These are phyloP conservation scores for Camelina laxa DNA, from an alignment of 345 rosid genomes.

Conservation along the genomic window DNA sequence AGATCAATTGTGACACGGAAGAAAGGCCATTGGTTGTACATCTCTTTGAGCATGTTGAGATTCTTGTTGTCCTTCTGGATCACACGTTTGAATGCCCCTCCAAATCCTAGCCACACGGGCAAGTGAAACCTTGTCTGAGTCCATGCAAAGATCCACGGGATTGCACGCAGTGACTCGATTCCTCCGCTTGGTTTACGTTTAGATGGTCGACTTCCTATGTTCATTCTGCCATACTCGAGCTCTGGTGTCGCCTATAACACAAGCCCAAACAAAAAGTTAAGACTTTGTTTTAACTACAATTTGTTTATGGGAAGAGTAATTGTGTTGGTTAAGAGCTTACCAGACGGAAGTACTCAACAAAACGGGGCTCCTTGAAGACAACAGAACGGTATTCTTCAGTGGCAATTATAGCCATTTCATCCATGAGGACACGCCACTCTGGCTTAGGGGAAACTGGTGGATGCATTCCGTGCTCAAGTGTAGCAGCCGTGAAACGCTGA, in stretches of 20 bases:
- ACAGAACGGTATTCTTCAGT: constrained; percentile 86
- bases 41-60: constrained; percentile 84
- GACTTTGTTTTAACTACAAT: background rate
- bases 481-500: constrained; percentile 96
- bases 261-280: background rate
- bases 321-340: constrained; percentile 51
- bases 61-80: constrained; percentile 74
- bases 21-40: constrained; percentile 98
- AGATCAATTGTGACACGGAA: constrained; percentile 92
- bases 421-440: constrained; percentile 97
- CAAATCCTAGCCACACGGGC: constrained; percentile 96
- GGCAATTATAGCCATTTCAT: constrained; percentile 88
- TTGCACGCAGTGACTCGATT: constrained; percentile 95
- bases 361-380: constrained; percentile 91
- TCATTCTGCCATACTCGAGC: constrained; percentile 95
- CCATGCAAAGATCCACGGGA: constrained; percentile 99
- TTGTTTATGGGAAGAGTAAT: background rate
- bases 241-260: constrained; percentile 87
- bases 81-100: constrained; percentile 75
- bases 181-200: constrained; percentile 97
- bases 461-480: constrained; percentile 94
- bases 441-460: constrained; percentile 95
- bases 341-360: constrained; percentile 94
- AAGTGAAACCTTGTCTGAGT: constrained; percentile 97
- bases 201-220: constrained; percentile 96